Evolutionary conservation across 805 yeast genomes (phyloP), one percentile per base, ranked within the genome.

Genomic region (Hanseniaspora clermontiae): DNA sequence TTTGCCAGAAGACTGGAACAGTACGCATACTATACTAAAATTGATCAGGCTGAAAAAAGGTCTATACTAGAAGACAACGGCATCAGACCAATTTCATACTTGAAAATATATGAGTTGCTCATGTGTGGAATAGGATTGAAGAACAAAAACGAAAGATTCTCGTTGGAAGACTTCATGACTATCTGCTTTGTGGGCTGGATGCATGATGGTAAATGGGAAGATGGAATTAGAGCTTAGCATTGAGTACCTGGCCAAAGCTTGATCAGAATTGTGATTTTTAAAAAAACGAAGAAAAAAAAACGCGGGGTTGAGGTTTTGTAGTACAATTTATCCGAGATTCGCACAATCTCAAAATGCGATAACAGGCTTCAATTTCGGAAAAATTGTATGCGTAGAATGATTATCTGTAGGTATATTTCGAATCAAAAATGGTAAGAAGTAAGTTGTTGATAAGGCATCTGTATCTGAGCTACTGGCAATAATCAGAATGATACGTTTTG

Each of bases 201-300:
- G 20, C 56, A 52, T 31, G 56, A 52, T 19, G 56, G 56, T 15
- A 52, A 52, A n/a, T 52, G 50, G 56, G 56, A 52, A 31, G 56
- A 52, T 19, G 56, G 50, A 1, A 45, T 52, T 5, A 29, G 56
- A 37, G 56, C 56, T 5, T 52, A 9, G 43, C 14, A 24, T 24
- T 24, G 27, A 24, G 5, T 4, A 24, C 27, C 27, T 24, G 27
- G 27, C 27, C 5, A 24, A 24, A 24, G 27, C 27, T 24, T 24
- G 27, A 24, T 24, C 5, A 5, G 5, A 24, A 24, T 24, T 24
- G 27, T 24, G 27, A 24, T 24, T 24, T 24, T 24, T 24, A 24
- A 24, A 24, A 24, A 24, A 24, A 24, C 5, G 5, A 5, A 5
- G 5, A 17, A 17, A n/a, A 39, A 20, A 19, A 14, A 40, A 40